Base-by-base conservation (phyloP, 768 basidiomycete species). In the Boletus speciosus region DNA sequence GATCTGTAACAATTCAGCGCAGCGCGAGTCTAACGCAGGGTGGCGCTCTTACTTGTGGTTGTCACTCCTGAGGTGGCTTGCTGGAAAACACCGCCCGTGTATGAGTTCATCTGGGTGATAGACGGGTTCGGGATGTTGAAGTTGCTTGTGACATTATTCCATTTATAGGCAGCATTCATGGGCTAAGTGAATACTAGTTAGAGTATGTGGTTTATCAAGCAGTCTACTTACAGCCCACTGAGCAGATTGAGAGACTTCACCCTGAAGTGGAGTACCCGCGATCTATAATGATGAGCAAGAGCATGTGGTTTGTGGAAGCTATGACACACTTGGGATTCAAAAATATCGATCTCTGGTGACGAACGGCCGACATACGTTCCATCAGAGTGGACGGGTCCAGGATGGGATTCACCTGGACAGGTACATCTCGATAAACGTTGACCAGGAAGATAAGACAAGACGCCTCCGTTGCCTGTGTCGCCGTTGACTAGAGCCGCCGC, bases 361-460 rank as follows among this genome's bases (percentile, higher is more conserved):
- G 86, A 68, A 46, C 93, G 82, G 11, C 92, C 93, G 23, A 88
- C 82, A 63, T 82, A 94, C 3, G 85, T 78, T 31, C 93, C 93
- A 59, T 96, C 89, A 0, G 59, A 54, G 55, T 86, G 84, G 45
- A 82, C 70, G 23, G 94, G 94, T 9, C 95, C 95, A 4, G 95
- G 95, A 70, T 97, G 94, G 8, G 84, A 76, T 70, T 95, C 89
- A 25, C 85, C 84, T 12, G 77, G 71, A 66, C 96, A 98, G 2
- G 96, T 98, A 70, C 96, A 98, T 43, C 88, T 76, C 6, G 90
- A 92, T 27, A 97, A 74, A 49, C 84, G 81, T 66, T 97, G 94
- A 12, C 96, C 96, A 1, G 86, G 90, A 41, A 97, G 86, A 68
- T 78, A 97, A 0, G 90, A 93, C 23, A 98, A 73, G 9, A 74